Evolutionary conservation across 1,284 basidiomycete species (phyloP).

Genomic region (Pseudozyma tsukubaensis): DNA sequence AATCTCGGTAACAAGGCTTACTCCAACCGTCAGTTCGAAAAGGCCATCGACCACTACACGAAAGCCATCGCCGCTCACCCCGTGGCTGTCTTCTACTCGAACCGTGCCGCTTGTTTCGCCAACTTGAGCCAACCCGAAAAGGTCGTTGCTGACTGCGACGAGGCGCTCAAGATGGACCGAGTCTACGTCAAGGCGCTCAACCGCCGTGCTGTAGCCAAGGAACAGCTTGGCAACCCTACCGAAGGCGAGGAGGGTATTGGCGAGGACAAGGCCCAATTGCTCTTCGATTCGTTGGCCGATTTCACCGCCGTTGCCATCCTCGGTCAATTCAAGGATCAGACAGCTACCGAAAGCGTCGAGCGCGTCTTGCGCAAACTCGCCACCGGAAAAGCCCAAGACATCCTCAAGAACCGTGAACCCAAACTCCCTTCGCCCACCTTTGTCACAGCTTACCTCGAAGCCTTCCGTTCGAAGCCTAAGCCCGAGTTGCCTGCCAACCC

Average conservation of each 20-base stretch:
- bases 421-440: conserved; percentile 91
- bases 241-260: conserved; percentile 73
- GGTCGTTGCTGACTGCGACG: conserved; percentile 90
- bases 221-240: conserved; percentile 80
- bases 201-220: conserved; percentile 86
- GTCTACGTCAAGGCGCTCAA: conserved; percentile 96
- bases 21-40: conserved; percentile 79
- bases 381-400: conserved; percentile 78
- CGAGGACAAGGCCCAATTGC: conserved; percentile 53
- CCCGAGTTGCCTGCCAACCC: conserved; percentile 82
- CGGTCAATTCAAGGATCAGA: conserved; percentile 87
- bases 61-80: conserved; percentile 82
- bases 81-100: conserved; percentile 95
- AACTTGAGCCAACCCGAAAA: conserved; percentile 85
- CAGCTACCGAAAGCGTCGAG: conserved; percentile 85
- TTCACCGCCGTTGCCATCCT: conserved; percentile 96
- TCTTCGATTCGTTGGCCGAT: conserved; percentile 72
- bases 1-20: conserved; percentile 90
- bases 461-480: conserved; percentile 85
- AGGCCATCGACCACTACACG: conserved; percentile 87
- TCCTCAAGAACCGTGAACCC: conserved; percentile 81
- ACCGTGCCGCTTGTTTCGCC: conserved; percentile 96
- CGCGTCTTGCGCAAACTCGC: conserved; percentile 89
- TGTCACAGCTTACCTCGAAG: conserved; percentile 94
- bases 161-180: conserved; percentile 84